Conservation (phyloP, 2,329 filamentous ascomycete species). For the Xylariaceae sp. region DNA sequence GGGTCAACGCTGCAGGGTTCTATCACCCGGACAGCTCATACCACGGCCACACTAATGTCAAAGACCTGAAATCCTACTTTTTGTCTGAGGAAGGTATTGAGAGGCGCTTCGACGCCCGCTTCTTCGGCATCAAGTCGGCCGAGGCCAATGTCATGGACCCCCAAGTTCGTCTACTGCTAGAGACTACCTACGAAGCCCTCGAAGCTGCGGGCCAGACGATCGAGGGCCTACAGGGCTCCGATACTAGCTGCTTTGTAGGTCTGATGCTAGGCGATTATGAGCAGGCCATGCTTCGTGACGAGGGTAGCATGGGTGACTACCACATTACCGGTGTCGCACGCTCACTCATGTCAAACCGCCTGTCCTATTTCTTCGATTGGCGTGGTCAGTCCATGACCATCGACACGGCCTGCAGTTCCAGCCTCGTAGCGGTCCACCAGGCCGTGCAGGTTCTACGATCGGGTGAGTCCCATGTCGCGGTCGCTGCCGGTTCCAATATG, state of each 20-base stretch:
- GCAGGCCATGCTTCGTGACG: background rate
- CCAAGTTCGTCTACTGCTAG: conserved; percentile 7
- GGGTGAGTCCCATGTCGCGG: background rate
- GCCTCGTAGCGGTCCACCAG: conserved; percentile 10
- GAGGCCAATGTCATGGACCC: conserved; percentile 12
- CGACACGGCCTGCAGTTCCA: conserved; percentile 20
- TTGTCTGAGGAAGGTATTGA: background rate
- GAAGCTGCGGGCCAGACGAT: conserved; percentile 1
- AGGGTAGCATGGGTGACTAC: background rate
- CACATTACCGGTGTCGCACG: background rate
- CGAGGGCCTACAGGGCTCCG: background rate
- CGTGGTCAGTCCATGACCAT: conserved; percentile 12
- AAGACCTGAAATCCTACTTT: conserved; percentile 8
- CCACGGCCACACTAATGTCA: conserved; percentile 12
- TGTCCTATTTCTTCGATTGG: conserved; percentile 19
- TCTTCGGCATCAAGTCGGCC: conserved; percentile 10
- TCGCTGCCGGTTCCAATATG: conserved; percentile 4
- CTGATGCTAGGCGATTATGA: conserved; percentile 3
- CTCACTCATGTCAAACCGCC: background rate
- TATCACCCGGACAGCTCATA: conserved; percentile 8
- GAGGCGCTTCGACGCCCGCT: conserved; percentile 8
- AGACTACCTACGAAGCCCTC: conserved; percentile 13
- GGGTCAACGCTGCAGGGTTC: conserved; percentile 4
- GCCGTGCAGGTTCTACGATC: conserved; percentile 1
- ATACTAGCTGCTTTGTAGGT: conserved; percentile 5